phyloP scores from a whole-genome alignment of 108 stramenopile species.

The Nitzschia palea region DNA sequence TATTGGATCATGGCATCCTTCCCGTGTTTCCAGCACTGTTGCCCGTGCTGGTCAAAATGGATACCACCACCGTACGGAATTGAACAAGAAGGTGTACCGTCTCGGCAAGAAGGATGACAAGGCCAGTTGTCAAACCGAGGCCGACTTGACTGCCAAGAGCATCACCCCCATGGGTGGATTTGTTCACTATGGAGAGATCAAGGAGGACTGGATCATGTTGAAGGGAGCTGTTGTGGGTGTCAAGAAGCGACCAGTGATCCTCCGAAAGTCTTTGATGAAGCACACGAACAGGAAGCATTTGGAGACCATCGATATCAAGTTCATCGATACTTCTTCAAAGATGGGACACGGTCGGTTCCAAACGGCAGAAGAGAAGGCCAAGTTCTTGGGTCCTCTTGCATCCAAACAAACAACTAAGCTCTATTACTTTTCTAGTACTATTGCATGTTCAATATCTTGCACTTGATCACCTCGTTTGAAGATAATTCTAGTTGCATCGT shows the following conservation, averaged over 20 bases:
- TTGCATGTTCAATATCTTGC: background rate
- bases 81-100: slow-evolving; percentile 99
- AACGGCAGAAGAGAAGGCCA: slow-evolving; percentile 98
- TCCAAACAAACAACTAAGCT: slow-evolving; percentile 75
- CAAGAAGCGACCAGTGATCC: slow-evolving; percentile 97
- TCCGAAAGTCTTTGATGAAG: slow-evolving; percentile 96
- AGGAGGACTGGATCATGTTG: slow-evolving; percentile 99
- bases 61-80: slow-evolving; percentile 99
- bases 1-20: slow-evolving; percentile 99
- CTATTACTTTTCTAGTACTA: background rate
- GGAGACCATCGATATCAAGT: slow-evolving; percentile 96
- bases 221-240: slow-evolving; percentile 98
- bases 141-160: slow-evolving; percentile 98
- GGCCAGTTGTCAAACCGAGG: slow-evolving; percentile 92
- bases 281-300: slow-evolving; percentile 92
- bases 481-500: background rate
- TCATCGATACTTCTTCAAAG: slow-evolving; percentile 99
- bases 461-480: background rate
- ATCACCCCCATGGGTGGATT: slow-evolving; percentile 99
- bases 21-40: slow-evolving; percentile 95
- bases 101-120: slow-evolving; percentile 98
- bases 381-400: slow-evolving; percentile 98
- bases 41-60: slow-evolving; percentile 99
- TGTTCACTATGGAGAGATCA: slow-evolving; percentile 95
- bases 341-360: slow-evolving; percentile 99